Evolutionary conservation across 768 basidiomycete genomes (phyloP), one percentile per base, ranked within the genome.

Genomic region (Rhodotorula kratochvilovae): DNA sequence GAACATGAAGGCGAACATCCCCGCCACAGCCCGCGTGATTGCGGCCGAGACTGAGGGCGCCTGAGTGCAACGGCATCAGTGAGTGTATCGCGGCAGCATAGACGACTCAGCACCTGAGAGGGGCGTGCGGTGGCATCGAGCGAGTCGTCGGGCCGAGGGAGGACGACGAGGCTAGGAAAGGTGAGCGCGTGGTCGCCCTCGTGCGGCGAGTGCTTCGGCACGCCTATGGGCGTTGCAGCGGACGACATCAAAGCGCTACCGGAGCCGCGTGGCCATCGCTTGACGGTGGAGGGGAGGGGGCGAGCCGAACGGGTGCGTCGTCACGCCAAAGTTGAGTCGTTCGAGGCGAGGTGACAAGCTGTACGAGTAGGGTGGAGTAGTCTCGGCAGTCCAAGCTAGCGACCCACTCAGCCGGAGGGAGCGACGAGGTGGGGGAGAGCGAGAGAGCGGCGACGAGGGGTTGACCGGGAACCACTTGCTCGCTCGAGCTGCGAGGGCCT

Each of bases 1-100:
- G 66, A 75, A 75, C 45, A 75, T 55, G 59, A 75, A 72, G 0
- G 74, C 74, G 6, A 75, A 54, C 33, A 68, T 66, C 5, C 70
- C 74, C 1, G 62, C 56, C 0, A 75, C 27, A 0, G 74, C 64
- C 10, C 74, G 35, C 39, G 58, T 29, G n/a, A 59, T 5, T 7
- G 58, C 58, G 5, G 58, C 58, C 3, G 12, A 43, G n/a, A 15
- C 42, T 0, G 58, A 59, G 1, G 58, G 36, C 6, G 39, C 58
- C 17, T 42, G n/a, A n/a, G n/a, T n/a, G n/a, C n/a, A n/a, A n/a
- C n/a, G n/a, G n/a, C n/a, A n/a, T n/a, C n/a, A n/a, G n/a, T n/a
- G n/a, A n/a, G n/a, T n/a, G n/a, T n/a, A n/a, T n/a, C n/a, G n/a
- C n/a, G n/a, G n/a, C n/a, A n/a, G n/a, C n/a, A n/a, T n/a, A n/a